Evolutionary conservation across 768 basidiomycete species (phyloP), one percentile per base, ranked within the genome.

Genomic region (Tephrocybe sp.): DNA sequence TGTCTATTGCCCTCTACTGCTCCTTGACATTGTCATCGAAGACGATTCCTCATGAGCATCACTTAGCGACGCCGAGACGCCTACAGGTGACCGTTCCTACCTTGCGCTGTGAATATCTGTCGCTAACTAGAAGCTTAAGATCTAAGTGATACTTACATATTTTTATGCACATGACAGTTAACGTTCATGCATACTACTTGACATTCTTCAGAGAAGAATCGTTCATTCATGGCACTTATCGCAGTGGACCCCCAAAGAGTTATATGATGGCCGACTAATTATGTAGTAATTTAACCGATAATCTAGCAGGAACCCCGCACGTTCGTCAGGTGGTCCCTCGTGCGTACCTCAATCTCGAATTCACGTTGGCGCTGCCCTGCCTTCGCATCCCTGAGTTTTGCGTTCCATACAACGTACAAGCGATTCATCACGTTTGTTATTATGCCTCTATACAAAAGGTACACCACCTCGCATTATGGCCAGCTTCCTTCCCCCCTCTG

Each of bases 381-480:
- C 27, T 31, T 32, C 2, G 15, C 12, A 28, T 50, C 24, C 26
- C 40, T 48, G 31, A 31, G 27, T 27, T 37, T 37, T 43, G 35
- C 34, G 28, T 53, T 28, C 49, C n/a, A 21, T 47, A 16, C 22
- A 39, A 16, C 24, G 12, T 32, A 31, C 30, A 27, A 16, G 21
- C 18, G 5, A 43, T 8, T 36, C 36, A 50, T 53, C 55, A 56
- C 55, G 55, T 56, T 56, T 56, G 52, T 44, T 44, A 37, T 16
- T 15, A 31, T 42, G 15, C 30, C 11, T 36, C 24, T 7, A 38
- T 53, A 53, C 55, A 56, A 53, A 56, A 53, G 52, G 43, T 34
- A 26, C 27, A 40, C 34, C 5, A n/a, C 28, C 32, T 26, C 2
- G 25, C 5, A 45, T 24, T 34, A 25, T 16, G 9, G 13, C 30